phyloP scores from a whole-genome alignment of 2,329 filamentous ascomycete genomes.

The Helotiales sp. region DNA sequence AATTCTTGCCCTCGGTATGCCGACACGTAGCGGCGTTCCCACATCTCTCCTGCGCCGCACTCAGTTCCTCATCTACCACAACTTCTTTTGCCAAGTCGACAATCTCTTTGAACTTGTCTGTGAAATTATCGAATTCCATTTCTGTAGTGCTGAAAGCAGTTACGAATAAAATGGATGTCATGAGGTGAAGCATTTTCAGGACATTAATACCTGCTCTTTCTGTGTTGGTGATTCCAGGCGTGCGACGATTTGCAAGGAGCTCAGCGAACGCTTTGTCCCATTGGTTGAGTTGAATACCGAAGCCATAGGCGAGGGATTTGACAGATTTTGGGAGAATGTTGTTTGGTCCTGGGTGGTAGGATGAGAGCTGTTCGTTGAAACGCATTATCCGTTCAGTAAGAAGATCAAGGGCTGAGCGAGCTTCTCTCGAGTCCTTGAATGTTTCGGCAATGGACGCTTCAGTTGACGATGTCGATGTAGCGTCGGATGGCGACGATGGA shows the following conservation, averaged over 20 bases:
- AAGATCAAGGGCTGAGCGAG: slow-evolving; percentile 55
- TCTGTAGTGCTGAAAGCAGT: slow-evolving; percentile 62
- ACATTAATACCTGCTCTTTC: slow-evolving; percentile 61
- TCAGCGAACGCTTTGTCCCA: slow-evolving; percentile 59
- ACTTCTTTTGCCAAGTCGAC: slow-evolving; percentile 59
- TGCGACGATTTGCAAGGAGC: slow-evolving; percentile 49
- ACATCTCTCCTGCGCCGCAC: slow-evolving; percentile 24
- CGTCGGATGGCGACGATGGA: slow-evolving; percentile 45
- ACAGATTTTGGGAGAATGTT: slow-evolving; percentile 44
- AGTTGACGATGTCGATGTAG: slow-evolving; percentile 19
- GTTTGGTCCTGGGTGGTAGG: slow-evolving; percentile 43
- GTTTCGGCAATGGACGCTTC: slow-evolving; percentile 26
- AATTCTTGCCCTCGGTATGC: slow-evolving; percentile 1
- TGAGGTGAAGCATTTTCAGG: slow-evolving; percentile 62
- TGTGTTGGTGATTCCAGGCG: slow-evolving; percentile 47
- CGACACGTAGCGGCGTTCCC: slow-evolving; percentile 5
- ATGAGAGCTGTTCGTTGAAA: slow-evolving; percentile 57
- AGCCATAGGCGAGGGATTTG: slow-evolving; percentile 36
- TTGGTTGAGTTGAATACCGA: slow-evolving; percentile 50
- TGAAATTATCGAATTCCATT: slow-evolving; percentile 56
- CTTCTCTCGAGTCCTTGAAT: slow-evolving; percentile 54
- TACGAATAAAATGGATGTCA: slow-evolving; percentile 55
- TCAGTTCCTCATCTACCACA: slow-evolving; percentile 40
- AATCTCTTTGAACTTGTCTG: slow-evolving; percentile 52
- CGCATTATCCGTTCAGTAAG: slow-evolving; percentile 57